Conservation (phyloP, 352 stramenopile genomes). For the Phytophthora pseudosyringae region DNA sequence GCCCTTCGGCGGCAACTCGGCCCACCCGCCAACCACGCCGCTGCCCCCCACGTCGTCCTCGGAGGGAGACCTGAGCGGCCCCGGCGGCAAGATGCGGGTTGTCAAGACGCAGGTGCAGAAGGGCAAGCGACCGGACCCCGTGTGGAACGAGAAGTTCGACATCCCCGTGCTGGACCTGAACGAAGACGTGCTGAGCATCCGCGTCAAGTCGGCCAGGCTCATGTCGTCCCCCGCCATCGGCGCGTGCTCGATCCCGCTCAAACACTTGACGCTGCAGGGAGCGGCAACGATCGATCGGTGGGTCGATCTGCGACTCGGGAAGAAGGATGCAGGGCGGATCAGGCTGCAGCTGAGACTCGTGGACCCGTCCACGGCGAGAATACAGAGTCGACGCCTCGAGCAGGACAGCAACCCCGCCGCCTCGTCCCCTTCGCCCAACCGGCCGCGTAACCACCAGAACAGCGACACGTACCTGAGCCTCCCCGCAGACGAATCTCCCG, state of each 20-base stretch:
- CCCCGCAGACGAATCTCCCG: constrained; percentile 26
- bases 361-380: constrained; percentile 19
- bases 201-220: constrained; percentile 73
- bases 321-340: constrained; percentile 64
- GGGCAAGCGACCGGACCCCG: constrained; percentile 45
- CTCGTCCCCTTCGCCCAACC: constrained; percentile 1
- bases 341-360: constrained; percentile 73
- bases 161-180: constrained; percentile 54
- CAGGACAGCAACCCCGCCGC: constrained; percentile 11
- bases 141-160: constrained; percentile 87
- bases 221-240: constrained; percentile 69
- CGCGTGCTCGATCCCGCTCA: constrained; percentile 53
- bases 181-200: constrained; percentile 68
- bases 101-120: constrained; percentile 78
- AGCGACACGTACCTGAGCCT: constrained; percentile 44
- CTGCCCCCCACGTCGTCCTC: constrained; percentile 28
- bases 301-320: constrained; percentile 60
- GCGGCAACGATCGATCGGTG: constrained; percentile 56
- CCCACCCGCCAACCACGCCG: constrained; percentile 13
- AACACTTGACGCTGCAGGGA: constrained; percentile 47
- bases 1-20: constrained; percentile 19
- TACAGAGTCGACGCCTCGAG: constrained; percentile 18
- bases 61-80: constrained; percentile 21
- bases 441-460: constrained; percentile 26
- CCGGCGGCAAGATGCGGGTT: constrained; percentile 37